Conservation (phyloP, 2,329 filamentous ascomycete genomes). For the Colletotrichum lini region DNA sequence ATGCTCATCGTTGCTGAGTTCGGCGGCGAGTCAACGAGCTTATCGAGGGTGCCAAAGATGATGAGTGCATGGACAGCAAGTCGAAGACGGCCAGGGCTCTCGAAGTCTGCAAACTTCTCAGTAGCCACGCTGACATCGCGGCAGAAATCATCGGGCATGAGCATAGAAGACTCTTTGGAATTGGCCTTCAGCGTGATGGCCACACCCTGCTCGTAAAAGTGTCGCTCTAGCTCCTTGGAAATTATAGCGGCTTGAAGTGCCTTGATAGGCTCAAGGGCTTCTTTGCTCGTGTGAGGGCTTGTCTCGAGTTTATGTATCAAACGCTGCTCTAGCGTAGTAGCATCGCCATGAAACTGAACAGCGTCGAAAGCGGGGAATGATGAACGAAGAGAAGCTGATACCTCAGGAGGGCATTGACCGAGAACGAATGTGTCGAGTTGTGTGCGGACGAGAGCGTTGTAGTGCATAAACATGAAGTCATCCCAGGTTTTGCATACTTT, state of each 20-base stretch:
- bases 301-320: constrained; percentile 74
- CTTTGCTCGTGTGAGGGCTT: constrained; percentile 67
- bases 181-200: constrained; percentile 61
- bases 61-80: constrained; percentile 77
- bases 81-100: constrained; percentile 76
- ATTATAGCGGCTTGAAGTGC: constrained; percentile 84
- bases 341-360: constrained; percentile 72
- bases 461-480: constrained; percentile 88
- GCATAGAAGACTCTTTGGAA: constrained; percentile 54
- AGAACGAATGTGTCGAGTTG: constrained; percentile 83
- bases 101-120: constrained; percentile 66
- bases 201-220: constrained; percentile 72
- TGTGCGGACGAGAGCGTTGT: constrained; percentile 85
- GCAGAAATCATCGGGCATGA: constrained; percentile 35
- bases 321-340: constrained; percentile 65
- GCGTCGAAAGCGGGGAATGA: constrained; percentile 76
- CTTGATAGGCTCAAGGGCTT: constrained; percentile 78
- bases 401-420: constrained; percentile 66
- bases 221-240: constrained; percentile 70
- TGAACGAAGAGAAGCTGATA: constrained; percentile 68
- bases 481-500: constrained; percentile 86
- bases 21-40: constrained; percentile 59
- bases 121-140: constrained; percentile 54
- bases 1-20: constrained; percentile 54
- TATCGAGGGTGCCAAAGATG: constrained; percentile 77